These are phyloP conservation scores for Ogataea naganishii DNA, from an alignment of 805 yeast genomes.

Conservation along the genomic window DNA sequence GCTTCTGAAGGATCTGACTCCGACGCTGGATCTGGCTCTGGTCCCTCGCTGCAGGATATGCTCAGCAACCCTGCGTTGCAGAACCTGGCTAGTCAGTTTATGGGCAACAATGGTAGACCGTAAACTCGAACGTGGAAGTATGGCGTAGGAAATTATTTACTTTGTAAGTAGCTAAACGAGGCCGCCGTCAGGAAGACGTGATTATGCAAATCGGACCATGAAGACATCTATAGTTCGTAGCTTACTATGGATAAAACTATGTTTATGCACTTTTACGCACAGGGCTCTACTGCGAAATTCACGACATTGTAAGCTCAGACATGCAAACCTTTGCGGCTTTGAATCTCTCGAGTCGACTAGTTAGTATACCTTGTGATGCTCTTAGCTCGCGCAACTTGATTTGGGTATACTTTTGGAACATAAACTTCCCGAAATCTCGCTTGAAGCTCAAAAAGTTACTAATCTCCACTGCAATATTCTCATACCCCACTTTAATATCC, in stretches of 20 bases:
- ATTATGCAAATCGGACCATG: too few species aligned
- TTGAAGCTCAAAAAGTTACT: slow-evolving; percentile 50
- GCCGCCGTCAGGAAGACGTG: too few species aligned
- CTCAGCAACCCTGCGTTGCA: slow-evolving; percentile 77
- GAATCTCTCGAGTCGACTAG: too few species aligned
- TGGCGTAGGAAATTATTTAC: too few species aligned
- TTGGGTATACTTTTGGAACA: slow-evolving; percentile 25
- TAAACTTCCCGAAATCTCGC: slow-evolving; percentile 28
- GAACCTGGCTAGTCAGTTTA: slow-evolving; percentile 62
- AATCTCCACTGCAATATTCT: slow-evolving; percentile 52
- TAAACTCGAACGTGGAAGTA: too few species aligned
- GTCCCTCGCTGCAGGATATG: slow-evolving; percentile 56
- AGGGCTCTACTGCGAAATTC: too few species aligned
- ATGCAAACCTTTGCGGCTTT: too few species aligned
- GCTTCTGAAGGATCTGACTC: slow-evolving; percentile 15
- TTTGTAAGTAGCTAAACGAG: too few species aligned
- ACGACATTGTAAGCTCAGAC: too few species aligned
- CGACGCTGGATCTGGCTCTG: slow-evolving; percentile 11
- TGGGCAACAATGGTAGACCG: slow-evolving; percentile 39
- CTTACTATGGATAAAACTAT: too few species aligned
- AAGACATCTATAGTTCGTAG: too few species aligned
- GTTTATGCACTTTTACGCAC: too few species aligned
- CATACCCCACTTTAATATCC: slow-evolving; percentile 48
- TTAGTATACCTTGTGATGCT: slow-evolving; percentile 3
- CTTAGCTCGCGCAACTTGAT: slow-evolving; percentile 20